A percentile compares a stretch with the other conserved stretches of the same genome.
phyloP scores from a whole-genome alignment of 1,284 basidiomycete species.

The Anthracocystis walkeri region DNA sequence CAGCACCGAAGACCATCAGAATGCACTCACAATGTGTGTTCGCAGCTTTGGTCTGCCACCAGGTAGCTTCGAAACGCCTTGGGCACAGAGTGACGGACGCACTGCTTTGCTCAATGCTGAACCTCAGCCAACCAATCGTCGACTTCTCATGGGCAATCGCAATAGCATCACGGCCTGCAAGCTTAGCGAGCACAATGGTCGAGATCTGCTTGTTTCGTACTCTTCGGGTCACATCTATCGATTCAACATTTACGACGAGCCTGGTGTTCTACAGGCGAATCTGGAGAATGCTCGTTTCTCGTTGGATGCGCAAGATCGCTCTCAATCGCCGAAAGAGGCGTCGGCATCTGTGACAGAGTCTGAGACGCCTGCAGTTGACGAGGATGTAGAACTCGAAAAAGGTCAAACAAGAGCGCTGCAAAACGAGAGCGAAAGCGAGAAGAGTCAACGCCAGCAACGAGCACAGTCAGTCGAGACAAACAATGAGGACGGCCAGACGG shows the following conservation, averaged over 20 bases:
- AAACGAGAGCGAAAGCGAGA: background rate
- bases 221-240: conserved; percentile 60
- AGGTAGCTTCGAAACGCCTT: conserved; percentile 59
- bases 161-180: conserved; percentile 67
- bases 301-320: conserved; percentile 4
- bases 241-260: conserved; percentile 64
- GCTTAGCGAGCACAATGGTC: conserved; percentile 55
- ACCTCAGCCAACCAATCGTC: conserved; percentile 12
- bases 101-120: conserved; percentile 16
- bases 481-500: conserved; percentile 2
- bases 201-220: conserved; percentile 66
- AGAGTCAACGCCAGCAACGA: too few species aligned
- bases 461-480: background rate
- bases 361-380: background rate
- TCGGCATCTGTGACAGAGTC: background rate
- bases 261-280: conserved; percentile 37
- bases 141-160: conserved; percentile 22
- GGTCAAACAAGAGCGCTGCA: background rate
- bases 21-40: conserved; percentile 80
- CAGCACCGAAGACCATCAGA: conserved; percentile 69
- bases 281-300: conserved; percentile 20
- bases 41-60: conserved; percentile 80
- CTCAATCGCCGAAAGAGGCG: conserved; percentile 11
- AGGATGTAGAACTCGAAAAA: conserved; percentile 3
- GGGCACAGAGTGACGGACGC: conserved; percentile 19